phyloP scores from a whole-genome alignment of 2,329 filamentous ascomycete genomes.

The Beauveria caledonica region DNA sequence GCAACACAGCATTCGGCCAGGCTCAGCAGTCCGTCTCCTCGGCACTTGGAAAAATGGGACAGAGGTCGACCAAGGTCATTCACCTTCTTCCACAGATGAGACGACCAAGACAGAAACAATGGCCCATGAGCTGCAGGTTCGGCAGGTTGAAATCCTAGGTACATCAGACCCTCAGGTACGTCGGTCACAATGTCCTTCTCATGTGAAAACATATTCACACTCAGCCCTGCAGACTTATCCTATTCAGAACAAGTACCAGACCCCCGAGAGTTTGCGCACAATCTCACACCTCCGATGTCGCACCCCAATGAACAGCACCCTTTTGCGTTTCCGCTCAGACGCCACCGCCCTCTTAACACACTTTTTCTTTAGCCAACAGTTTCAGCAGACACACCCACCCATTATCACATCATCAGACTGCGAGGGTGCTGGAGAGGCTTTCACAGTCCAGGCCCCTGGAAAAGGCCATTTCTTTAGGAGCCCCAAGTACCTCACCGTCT shows the following conservation, averaged over 20 bases:
- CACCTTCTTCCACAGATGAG: neutral
- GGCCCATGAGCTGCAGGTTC: conserved; percentile 68
- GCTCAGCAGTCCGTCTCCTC: conserved; percentile 67
- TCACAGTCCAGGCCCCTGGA: conserved; percentile 53
- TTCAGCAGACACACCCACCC: conserved; percentile 81
- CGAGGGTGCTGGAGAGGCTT: conserved; percentile 92
- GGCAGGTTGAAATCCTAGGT: conserved; percentile 61
- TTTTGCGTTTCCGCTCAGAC: conserved; percentile 77
- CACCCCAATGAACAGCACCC: conserved; percentile 68
- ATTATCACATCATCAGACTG: conserved; percentile 96
- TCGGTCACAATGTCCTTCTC: conserved; percentile 13
- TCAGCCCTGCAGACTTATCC: conserved; percentile 61
- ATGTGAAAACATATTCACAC: neutral
- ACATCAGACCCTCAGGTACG: conserved; percentile 70
- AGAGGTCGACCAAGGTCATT: neutral
- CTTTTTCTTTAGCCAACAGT: conserved; percentile 65
- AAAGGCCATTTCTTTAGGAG: conserved; percentile 61
- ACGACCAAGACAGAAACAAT: conserved; percentile 4
- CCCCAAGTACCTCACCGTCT: conserved; percentile 93
- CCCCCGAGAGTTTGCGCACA: conserved; percentile 76
- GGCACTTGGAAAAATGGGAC: conserved; percentile 57
- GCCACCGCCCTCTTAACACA: conserved; percentile 62
- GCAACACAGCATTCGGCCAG: conserved; percentile 62
- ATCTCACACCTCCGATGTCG: conserved; percentile 81
- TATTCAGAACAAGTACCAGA: conserved; percentile 94